Evolutionary conservation across 306 rosid species (phyloP), one percentile per base, ranked within the genome.

Genomic region (Urtica urens): DNA sequence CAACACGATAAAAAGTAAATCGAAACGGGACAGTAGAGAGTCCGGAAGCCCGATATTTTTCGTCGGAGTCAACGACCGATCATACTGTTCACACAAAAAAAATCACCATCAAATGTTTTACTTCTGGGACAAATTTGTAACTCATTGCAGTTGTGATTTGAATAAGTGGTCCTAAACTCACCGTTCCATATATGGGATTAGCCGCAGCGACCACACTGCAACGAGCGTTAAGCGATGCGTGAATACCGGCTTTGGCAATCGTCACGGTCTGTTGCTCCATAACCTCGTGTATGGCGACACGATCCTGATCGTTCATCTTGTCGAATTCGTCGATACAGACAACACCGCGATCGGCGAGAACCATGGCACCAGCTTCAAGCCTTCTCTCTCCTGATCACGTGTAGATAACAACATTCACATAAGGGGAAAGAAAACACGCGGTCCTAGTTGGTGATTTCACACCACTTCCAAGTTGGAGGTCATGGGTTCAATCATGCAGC

Each of bases 171-270:
- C 39, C 28, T 43, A 39, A 58, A 77, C 92, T 79, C 71, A 85
- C 99, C 62, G 94, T 79, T 69, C 99, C 99, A 77, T 90, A 90
- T 58, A 90, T 90, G 64, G 99, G 99, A 77, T 90, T 90, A 54
- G 99, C 99, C 37, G 99, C 99, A 57, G 99, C 99, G 45, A 90
- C 94, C 69, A 85, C 99, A 67, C 99, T 90, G 76, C 99, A 90
- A 17, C 99, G 75, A 10, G 99, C 99, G 59, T 90, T 90, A 28
- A 90, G 82, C 27, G 99, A 90, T 45, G 99, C 99, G 65, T 90
- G 99, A 70, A 90, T 90, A 46, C 99, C 99, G 30, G 99, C 99
- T 79, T 90, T 90, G 63, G 99, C 95, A 33, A 90, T 90, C 42
- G 99, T 90, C 28, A 90, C 99, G 21, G 99, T 90, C 73, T 90